A percentile compares a stretch with the other conserved stretches of the same genome.
These are phyloP conservation scores for Ceratocystis eucalypticola DNA, from an alignment of 2,329 filamentous ascomycete species.

Conservation along the genomic window DNA sequence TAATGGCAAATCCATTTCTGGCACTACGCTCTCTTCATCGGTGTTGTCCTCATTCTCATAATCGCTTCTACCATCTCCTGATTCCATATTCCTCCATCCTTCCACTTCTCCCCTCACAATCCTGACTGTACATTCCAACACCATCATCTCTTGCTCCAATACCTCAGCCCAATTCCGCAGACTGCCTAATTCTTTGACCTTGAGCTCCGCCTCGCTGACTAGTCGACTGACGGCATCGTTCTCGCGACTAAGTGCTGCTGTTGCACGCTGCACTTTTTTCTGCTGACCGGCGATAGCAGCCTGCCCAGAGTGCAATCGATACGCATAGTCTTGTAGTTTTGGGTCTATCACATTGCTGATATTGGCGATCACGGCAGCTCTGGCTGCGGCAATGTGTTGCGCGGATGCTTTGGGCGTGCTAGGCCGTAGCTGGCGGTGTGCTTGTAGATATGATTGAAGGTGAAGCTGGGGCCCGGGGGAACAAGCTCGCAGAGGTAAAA, in stretches of 20 bases:
- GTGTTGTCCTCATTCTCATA: not conserved
- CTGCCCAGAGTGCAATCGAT: conserved; percentile 55
- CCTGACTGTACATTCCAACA: conserved; percentile 51
- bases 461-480: not conserved
- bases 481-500: no score
- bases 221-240: conserved; percentile 52
- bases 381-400: conserved; percentile 42
- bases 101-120: conserved; percentile 24
- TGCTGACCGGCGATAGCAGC: conserved; percentile 54
- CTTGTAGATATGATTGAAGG: conserved; percentile 2
- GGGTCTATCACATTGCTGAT: conserved; percentile 58
- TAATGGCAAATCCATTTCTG: not conserved
- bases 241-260: conserved; percentile 46
- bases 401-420: conserved; percentile 32
- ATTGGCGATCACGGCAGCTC: conserved; percentile 45
- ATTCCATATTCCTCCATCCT: conserved; percentile 20
- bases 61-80: conserved; percentile 11
- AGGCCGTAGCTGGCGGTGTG: conserved; percentile 26
- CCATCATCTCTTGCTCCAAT: conserved; percentile 53
- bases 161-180: conserved; percentile 83
- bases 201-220: conserved; percentile 46
- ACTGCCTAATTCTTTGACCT: conserved; percentile 65
- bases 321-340: conserved; percentile 53
- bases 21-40: not conserved
- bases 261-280: conserved; percentile 47